Percentiles rank a stretch among this genome's conserved stretches.
Evolutionary conservation across 73 alveolate species (phyloP).

Genomic region (Symbiodinium pilosum): DNA sequence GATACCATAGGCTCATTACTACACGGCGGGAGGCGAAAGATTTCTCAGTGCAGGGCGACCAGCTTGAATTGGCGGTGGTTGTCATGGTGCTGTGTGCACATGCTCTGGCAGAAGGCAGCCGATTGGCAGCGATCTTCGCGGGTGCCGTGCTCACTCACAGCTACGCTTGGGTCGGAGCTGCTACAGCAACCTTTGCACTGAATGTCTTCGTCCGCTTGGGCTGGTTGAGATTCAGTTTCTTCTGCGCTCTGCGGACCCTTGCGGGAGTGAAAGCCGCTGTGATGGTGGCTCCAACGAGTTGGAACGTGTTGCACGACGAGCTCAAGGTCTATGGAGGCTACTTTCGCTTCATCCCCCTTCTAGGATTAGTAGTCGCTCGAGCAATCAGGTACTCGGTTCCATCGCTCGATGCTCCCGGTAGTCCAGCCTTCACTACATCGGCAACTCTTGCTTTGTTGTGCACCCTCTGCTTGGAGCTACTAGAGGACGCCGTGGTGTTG

Average conservation of each 20-base stretch:
- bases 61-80: background rate
- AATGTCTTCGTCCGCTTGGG: constrained; percentile 12
- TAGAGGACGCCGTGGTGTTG: constrained; percentile 4
- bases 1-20: background rate
- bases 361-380: background rate
- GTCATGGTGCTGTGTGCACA: constrained; percentile 12
- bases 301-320: constrained; percentile 23
- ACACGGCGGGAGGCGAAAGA: background rate
- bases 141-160: background rate
- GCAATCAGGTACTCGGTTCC: background rate
- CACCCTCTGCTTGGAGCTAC: background rate
- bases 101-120: background rate
- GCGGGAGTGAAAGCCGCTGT: background rate
- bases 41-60: constrained; percentile 49
- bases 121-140: background rate
- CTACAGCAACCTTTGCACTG: background rate
- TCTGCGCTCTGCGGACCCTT: background rate
- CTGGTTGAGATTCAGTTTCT: background rate
- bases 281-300: background rate
- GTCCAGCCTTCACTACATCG: constrained; percentile 17
- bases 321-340: constrained; percentile 38
- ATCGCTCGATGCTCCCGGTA: background rate
- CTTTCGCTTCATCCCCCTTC: constrained; percentile 4
- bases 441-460: background rate
- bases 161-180: background rate